Evolutionary conservation across 2,329 filamentous ascomycete genomes (phyloP).

Genomic region (Zasmidium citrigriseum): DNA sequence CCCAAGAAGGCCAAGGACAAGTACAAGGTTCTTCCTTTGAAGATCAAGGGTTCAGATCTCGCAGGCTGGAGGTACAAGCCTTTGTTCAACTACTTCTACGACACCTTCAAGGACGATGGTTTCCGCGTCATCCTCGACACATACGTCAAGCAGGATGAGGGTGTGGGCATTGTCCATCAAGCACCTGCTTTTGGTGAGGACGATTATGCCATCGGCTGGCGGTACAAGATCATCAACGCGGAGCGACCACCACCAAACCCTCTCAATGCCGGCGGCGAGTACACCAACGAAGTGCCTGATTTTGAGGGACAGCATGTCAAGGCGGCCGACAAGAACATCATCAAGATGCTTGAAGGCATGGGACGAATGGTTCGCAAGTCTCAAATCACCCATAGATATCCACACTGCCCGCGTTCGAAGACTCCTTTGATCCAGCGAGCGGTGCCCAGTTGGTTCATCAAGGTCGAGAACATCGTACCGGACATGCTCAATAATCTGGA

Average conservation of each 20-base stretch:
- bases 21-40: constrained; percentile 73
- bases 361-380: constrained; percentile 81
- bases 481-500: constrained; percentile 91
- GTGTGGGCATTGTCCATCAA: constrained; percentile 93
- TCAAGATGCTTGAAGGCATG: constrained; percentile 78
- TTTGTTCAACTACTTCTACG: constrained; percentile 85
- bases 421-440: constrained; percentile 91
- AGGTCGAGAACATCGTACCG: constrained; percentile 78
- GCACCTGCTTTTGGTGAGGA: constrained; percentile 93
- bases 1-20: constrained; percentile 94
- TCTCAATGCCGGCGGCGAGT: constrained; percentile 80
- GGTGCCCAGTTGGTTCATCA: constrained; percentile 93
- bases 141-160: constrained; percentile 87
- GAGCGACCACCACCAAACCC: constrained; percentile 82
- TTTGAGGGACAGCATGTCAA: constrained; percentile 90
- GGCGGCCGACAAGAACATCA: constrained; percentile 87
- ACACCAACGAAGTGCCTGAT: constrained; percentile 74
- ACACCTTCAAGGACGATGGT: constrained; percentile 80
- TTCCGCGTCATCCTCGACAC: constrained; percentile 81
- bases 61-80: constrained; percentile 86
- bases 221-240: constrained; percentile 74
- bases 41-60: constrained; percentile 81
- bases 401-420: constrained; percentile 93
- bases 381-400: constrained; percentile 87
- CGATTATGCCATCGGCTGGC: constrained; percentile 82